Evolutionary conservation across 352 stramenopile genomes (phyloP), one percentile per base, ranked within the genome.

Genomic region (Globisporangium echinulatum): DNA sequence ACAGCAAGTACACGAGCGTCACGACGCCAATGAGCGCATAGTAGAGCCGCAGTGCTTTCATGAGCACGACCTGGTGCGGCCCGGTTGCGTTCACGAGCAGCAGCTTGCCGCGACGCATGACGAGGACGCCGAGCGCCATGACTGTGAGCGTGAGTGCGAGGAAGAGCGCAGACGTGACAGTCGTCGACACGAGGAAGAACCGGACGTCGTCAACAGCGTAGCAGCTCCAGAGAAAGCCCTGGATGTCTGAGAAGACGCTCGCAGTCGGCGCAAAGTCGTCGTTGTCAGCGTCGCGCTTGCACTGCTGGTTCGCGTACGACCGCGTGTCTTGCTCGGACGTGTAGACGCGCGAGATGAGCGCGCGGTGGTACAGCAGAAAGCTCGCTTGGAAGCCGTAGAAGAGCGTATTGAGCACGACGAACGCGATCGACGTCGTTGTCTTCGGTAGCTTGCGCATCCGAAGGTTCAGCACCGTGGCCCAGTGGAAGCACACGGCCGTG

Each of bases 1-100:
- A 92, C 2, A 96, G 62, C 33, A 96, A 63, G 51, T 94, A 96
- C 52, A 93, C 85, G 25, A 85, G 52, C 11, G 86, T 96, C 38
- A 96, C 86, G 47, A 96, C 75, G 10, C 81, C 84, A 36, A 96
- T 94, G 7, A 96, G 70, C 6, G 85, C 75, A 64, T 92, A 93
- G 66, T 95, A 95, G 0, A 95, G 71, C 1, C 85, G 78, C 56
- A 95, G 63, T n/a, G 85, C 85, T 59, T 92, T 91, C 25, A 92
- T 67, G n/a, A 95, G 62, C 4, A 91, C 82, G 38, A 92, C 58
- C 59, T 92, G 80, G 48, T 93, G 82, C 4, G 79, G 72, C 0
- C 79, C 83, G 0, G 74, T 87, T 6, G 82, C 79, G 39, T 87
- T 92, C 25, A 82, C 72, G 37, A 92, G 63, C 17, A 95, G 53